phyloP scores from a whole-genome alignment of 768 basidiomycete species.

The Amyloporia xantha region DNA sequence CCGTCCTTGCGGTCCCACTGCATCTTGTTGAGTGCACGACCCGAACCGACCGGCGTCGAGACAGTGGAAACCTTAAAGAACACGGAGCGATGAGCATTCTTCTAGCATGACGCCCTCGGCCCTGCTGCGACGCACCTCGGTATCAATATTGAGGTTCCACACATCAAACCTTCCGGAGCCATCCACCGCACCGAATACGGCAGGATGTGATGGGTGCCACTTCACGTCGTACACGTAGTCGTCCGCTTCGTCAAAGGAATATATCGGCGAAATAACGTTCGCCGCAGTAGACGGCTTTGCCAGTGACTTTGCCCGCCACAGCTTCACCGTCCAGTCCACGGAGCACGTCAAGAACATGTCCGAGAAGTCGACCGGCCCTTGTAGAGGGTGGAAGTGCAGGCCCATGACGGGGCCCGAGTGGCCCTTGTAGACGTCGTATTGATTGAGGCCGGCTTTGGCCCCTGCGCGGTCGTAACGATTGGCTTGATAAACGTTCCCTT shows the following conservation, averaged over 20 bases:
- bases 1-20: constrained; percentile 95
- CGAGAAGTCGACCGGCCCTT: constrained; percentile 90
- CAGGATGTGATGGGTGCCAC: constrained; percentile 97
- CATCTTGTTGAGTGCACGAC: constrained; percentile 89
- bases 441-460: constrained; percentile 91
- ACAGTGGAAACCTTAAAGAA: constrained; percentile 80
- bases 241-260: constrained; percentile 96
- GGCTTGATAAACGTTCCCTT: constrained; percentile 94
- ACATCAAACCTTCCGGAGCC: constrained; percentile 94
- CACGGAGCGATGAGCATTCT: not conserved
- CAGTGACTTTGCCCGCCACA: constrained; percentile 83
- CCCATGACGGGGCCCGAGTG: constrained; percentile 94
- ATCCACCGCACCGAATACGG: constrained; percentile 88
- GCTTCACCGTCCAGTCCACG: constrained; percentile 97
- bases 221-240: constrained; percentile 99
- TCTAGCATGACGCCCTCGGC: not conserved
- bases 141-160: constrained; percentile 97
- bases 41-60: constrained; percentile 74
- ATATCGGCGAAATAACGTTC: constrained; percentile 63
- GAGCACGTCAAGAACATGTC: constrained; percentile 91
- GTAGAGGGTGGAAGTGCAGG: constrained; percentile 87
- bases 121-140: constrained; percentile 60
- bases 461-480: constrained; percentile 96
- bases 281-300: constrained; percentile 60
- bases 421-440: constrained; percentile 87